Evolutionary conservation across 495 filamentous ascomycete species (phyloP).

Genomic region (Talaromyces liani): DNA sequence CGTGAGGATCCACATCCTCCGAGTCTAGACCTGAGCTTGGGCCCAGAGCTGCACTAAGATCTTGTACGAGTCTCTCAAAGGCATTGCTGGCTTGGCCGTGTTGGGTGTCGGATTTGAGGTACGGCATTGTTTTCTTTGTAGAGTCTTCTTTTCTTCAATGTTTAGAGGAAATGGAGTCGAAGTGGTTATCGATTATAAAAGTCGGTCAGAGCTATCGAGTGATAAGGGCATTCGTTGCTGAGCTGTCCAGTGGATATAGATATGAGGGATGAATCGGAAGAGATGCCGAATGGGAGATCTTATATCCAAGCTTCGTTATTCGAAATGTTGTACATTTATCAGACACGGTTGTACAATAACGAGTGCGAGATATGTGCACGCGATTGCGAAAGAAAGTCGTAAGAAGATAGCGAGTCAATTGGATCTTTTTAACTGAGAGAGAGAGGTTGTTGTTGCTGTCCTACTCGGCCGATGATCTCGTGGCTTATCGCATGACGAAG

Average conservation of each 20-base stretch:
- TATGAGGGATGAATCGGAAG: not conserved
- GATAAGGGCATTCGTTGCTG: not conserved
- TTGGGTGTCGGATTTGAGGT: constrained; percentile 16
- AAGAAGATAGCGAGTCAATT: not conserved
- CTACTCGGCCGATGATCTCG: not conserved
- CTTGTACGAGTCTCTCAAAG: constrained; percentile 67
- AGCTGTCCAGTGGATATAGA: not conserved
- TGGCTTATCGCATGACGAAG: not conserved
- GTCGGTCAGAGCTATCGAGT: not conserved
- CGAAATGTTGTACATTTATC: not conserved
- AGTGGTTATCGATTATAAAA: not conserved
- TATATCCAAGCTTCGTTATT: not conserved
- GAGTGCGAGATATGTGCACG: not conserved
- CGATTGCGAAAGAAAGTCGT: not conserved
- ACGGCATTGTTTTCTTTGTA: constrained; percentile 24
- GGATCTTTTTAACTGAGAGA: not conserved
- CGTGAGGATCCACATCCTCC: constrained; percentile 63
- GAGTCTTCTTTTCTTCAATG: not conserved
- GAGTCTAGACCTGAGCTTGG: constrained; percentile 74
- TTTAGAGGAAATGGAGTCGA: not conserved
- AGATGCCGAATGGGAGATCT: not conserved
- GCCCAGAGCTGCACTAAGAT: constrained; percentile 64
- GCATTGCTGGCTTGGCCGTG: constrained; percentile 18
- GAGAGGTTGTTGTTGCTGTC: not conserved
- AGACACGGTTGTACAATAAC: not conserved